A percentile compares a stretch with the other conserved stretches of the same genome.
Evolutionary conservation across 2,329 filamentous ascomycete species (phyloP).

Genomic region (Fusarium sp.): DNA sequence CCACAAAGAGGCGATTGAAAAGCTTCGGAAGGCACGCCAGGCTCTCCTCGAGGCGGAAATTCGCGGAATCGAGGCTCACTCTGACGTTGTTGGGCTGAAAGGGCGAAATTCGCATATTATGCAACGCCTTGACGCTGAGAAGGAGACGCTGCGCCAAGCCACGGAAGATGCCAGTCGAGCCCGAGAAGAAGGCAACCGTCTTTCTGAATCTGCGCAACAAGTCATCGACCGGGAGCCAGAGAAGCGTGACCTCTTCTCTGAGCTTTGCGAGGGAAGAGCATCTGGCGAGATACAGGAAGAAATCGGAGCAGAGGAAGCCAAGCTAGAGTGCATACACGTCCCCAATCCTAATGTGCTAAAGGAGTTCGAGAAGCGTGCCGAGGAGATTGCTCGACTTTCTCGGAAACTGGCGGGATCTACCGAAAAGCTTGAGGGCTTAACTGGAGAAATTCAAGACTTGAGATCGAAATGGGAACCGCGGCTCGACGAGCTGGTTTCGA

Average conservation of each 20-base stretch:
- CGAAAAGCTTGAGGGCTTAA: constrained; percentile 67
- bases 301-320: constrained; percentile 79
- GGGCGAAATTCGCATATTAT: constrained; percentile 73
- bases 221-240: constrained; percentile 58
- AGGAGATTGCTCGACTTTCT: constrained; percentile 76
- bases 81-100: constrained; percentile 79
- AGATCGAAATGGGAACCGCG: constrained; percentile 84
- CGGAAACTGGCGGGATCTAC: constrained; percentile 68
- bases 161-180: constrained; percentile 56
- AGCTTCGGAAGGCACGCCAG: constrained; percentile 72
- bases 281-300: constrained; percentile 77
- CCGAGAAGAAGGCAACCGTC: constrained; percentile 52
- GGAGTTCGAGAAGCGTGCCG: constrained; percentile 80
- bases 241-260: constrained; percentile 57
- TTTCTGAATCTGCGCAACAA: constrained; percentile 55
- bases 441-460: constrained; percentile 72
- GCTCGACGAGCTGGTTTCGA: constrained; percentile 80
- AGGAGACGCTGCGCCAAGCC: constrained; percentile 53
- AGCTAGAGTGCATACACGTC: constrained; percentile 83
- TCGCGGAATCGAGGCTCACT: constrained; percentile 82
- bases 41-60: constrained; percentile 78
- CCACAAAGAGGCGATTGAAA: constrained; percentile 71
- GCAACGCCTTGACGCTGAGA: constrained; percentile 62
- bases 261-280: constrained; percentile 63
- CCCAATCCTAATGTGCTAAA: constrained; percentile 81